Evolutionary conservation across 345 rosid genomes (phyloP), one percentile per base, ranked within the genome.

Genomic region (Firmiana major): DNA sequence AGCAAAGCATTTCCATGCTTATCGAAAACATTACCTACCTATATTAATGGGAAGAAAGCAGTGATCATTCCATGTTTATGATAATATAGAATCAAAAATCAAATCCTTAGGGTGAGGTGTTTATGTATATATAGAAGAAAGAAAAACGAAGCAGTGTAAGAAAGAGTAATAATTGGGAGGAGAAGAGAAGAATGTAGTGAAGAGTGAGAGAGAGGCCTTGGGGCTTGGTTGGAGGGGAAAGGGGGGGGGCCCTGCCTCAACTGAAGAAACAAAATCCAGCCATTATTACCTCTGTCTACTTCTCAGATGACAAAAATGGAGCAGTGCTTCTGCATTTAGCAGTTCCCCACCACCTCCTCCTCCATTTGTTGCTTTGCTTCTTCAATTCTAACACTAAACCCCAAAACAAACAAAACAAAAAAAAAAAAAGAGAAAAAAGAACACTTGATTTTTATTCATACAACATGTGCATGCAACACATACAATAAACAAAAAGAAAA

Each of bases 211-310:
- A 31, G 34, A 3, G 34, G 34, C 34, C 34, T 31, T 31, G 34
- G 34, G 34, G 3, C 34, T 31, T 31, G 34, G 34, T 2, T 31
- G 34, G 34, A 31, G 34, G 34, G 34, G 34, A 31, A 31, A 31
- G 34, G 3, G 34, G 3, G 34, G 34, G 34, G 34, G 34, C 34
- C 34, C 85, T 79, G 84, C 76, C 79, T 75, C 79, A 81, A 81
- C 81, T 71, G 75, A 74, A 71, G 82, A 80, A 77, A 84, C 88
- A 86, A 81, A 84, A 80, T 76, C 79, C 81, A 77, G 75, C 83
- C 45, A 82, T 81, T 69, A 84, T 84, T 80, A 70, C 83, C 58
- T 74, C 78, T 88, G 89, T 86, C 89, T 83, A 69, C 86, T 84
- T 85, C 87, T 82, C 74, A 78, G 45, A 82, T 53, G 83, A 84